Conservation (phyloP, 768 basidiomycete species). For the Termitomyces sp. region DNA sequence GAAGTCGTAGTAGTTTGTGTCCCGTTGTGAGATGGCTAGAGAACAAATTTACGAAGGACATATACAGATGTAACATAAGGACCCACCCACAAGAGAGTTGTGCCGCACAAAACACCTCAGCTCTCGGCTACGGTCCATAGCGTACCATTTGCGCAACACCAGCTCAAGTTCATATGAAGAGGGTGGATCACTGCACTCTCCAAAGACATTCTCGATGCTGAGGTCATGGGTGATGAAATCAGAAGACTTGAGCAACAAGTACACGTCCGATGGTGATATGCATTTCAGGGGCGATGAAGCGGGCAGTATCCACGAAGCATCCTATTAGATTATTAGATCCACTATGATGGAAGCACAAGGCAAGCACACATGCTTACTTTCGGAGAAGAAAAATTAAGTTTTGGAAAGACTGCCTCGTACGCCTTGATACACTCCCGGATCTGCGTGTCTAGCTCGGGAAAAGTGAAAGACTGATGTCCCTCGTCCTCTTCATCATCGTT, state of each 20-base stretch:
- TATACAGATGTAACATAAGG: not conserved
- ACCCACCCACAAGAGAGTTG: conserved; percentile 68
- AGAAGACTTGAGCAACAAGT: conserved; percentile 88
- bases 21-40: conserved; percentile 82
- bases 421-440: conserved; percentile 63
- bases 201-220: conserved; percentile 56
- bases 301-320: conserved; percentile 89
- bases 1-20: conserved; percentile 86
- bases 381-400: conserved; percentile 95
- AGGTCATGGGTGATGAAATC: conserved; percentile 87
- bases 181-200: conserved; percentile 42
- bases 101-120: conserved; percentile 87
- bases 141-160: conserved; percentile 87
- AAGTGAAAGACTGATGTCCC: conserved; percentile 45
- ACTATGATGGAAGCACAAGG: not conserved
- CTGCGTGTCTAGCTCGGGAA: conserved; percentile 75
- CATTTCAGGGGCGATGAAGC: conserved; percentile 83
- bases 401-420: conserved; percentile 89
- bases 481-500: conserved; percentile 26
- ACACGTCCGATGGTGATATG: conserved; percentile 84
- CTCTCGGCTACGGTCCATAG: conserved; percentile 80
- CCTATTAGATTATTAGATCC: conserved; percentile 42
- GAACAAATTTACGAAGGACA: not conserved
- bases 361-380: conserved; percentile 43
- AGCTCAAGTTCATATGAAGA: conserved; percentile 68